These are phyloP conservation scores for Mallotus nudiflorus DNA, from an alignment of 345 rosid species.

Conservation along the genomic window DNA sequence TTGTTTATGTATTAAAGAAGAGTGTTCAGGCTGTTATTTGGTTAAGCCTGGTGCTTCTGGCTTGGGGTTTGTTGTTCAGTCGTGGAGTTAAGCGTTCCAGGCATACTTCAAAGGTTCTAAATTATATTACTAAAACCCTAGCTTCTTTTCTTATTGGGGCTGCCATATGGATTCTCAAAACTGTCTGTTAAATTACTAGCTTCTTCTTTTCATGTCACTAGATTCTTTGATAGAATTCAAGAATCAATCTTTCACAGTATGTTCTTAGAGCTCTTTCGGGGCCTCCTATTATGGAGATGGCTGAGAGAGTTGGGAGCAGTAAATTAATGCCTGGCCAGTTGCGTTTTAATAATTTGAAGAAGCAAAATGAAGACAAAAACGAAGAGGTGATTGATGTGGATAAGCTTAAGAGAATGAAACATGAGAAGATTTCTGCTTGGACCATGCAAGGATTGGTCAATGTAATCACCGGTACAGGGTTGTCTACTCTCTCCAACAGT, in stretches of 20 bases:
- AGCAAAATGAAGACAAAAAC: slow-evolving; percentile 32
- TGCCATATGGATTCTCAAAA: slow-evolving; percentile 53
- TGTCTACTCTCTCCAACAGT: slow-evolving; percentile 39
- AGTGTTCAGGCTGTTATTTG: slow-evolving; percentile 54
- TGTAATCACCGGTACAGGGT: slow-evolving; percentile 48
- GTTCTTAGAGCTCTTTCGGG: slow-evolving; percentile 53
- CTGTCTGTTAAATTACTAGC: slow-evolving; percentile 53
- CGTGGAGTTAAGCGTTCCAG: slow-evolving; percentile 44
- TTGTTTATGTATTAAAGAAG: slow-evolving; percentile 51
- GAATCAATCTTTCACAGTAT: slow-evolving; percentile 65
- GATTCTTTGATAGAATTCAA: slow-evolving; percentile 68
- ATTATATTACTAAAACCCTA: slow-evolving; percentile 43
- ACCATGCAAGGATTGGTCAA: slow-evolving; percentile 62
- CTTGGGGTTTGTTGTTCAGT: slow-evolving; percentile 55
- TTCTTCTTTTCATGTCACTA: slow-evolving; percentile 49
- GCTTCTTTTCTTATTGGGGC: slow-evolving; percentile 47
- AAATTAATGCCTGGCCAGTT: slow-evolving; percentile 33
- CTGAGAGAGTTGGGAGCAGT: slow-evolving; percentile 30
- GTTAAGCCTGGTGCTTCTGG: slow-evolving; percentile 48
- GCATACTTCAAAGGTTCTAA: slow-evolving; percentile 33
- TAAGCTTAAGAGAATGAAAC: slow-evolving; percentile 60
- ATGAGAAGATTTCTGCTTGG: slow-evolving; percentile 69
- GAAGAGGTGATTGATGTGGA: slow-evolving; percentile 65
- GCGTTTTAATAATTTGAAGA: slow-evolving; percentile 42
- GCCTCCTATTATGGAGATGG: slow-evolving; percentile 60